These are phyloP conservation scores for Penicillium silybi DNA, from an alignment of 495 filamentous ascomycete species.

Conservation along the genomic window DNA sequence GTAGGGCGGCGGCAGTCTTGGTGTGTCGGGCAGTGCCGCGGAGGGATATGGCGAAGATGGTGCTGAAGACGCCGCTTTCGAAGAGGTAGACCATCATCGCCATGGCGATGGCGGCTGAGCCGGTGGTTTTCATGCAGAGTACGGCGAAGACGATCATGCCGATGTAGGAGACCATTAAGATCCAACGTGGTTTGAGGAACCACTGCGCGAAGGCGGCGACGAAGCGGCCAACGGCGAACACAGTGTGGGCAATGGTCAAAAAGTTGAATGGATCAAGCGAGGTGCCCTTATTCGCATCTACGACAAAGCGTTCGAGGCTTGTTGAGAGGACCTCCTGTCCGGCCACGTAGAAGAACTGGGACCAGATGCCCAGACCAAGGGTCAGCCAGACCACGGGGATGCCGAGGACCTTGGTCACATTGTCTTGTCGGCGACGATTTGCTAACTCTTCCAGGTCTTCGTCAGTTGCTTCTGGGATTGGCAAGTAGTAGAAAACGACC, in stretches of 20 bases:
- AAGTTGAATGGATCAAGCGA: conserved; percentile 38
- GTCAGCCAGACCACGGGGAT: conserved; percentile 55
- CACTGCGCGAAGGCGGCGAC: conserved; percentile 51
- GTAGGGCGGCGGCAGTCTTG: conserved; percentile 51
- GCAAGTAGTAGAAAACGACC: conserved; percentile 60
- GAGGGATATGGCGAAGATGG: conserved; percentile 57
- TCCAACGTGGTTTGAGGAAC: conserved; percentile 58
- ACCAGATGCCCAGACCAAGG: conserved; percentile 52
- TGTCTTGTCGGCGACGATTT: conserved; percentile 47
- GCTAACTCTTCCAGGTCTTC: conserved; percentile 56
- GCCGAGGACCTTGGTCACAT: conserved; percentile 41
- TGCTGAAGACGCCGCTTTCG: conserved; percentile 58
- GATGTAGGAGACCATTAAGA: conserved; percentile 54
- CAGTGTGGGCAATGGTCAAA: conserved; percentile 51
- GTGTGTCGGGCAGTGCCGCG: conserved; percentile 59
- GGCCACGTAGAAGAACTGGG: conserved; percentile 63
- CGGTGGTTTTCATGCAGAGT: conserved; percentile 51
- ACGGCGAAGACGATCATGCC: conserved; percentile 53
- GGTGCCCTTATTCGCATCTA: conserved; percentile 25
- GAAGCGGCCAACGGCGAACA: conserved; percentile 63
- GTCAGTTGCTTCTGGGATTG: conserved; percentile 64
- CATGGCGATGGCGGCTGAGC: conserved; percentile 44
- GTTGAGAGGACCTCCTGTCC: conserved; percentile 58
- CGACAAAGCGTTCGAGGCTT: conserved; percentile 41
- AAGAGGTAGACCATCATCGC: conserved; percentile 57